Base-by-base conservation (phyloP, 2,329 filamentous ascomycete genomes). In the Venturia aucupariae region DNA sequence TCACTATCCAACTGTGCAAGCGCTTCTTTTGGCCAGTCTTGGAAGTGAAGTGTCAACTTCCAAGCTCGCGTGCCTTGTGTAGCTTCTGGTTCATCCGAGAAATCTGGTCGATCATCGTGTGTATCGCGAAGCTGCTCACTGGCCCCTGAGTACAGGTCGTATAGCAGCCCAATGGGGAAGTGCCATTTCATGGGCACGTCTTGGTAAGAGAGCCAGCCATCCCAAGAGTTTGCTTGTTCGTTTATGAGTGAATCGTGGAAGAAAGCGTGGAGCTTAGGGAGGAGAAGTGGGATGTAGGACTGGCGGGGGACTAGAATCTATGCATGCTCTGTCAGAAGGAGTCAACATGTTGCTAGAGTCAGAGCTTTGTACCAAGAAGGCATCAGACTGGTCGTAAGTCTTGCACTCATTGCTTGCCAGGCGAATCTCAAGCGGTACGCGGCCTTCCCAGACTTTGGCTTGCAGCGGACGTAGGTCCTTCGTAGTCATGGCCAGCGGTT, bases 151-250 rank as follows among this genome's bases (percentile, higher is more conserved):
- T 89, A 89, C 6, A 90, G 77, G 72, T 90, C 88, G 71, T 85
- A 89, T 5, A 90, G 78, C 13, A 90, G 76, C 1, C 88, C 88
- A 13, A 88, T 72, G 0, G 88, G 87, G 66, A 88, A 86, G 70
- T 90, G 87, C 86, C 86, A 88, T 77, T 88, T 89, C 67, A 90
- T 73, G 2, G 86, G 83, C 19, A 90, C 86, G 17, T 79, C 81
- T 72, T 90, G 85, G 70, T 86, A 87, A 1, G 84, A 85, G 67
- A 90, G 83, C 83, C 85, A 87, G 24, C 83, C 82, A 54, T 83
- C 76, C 65, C 82, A 77, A 8, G 80, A 71, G 3, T 76, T 76
- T 39, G 81, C 76, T 54, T 80, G 75, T 3, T 85, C 80, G 67
- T 86, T 78, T 68, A 88, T 88, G 44, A 89, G 74, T 32, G 74